Base-by-base conservation (phyloP, 192 early-diverging fungal genomes). In the Gigaspora rosea region DNA sequence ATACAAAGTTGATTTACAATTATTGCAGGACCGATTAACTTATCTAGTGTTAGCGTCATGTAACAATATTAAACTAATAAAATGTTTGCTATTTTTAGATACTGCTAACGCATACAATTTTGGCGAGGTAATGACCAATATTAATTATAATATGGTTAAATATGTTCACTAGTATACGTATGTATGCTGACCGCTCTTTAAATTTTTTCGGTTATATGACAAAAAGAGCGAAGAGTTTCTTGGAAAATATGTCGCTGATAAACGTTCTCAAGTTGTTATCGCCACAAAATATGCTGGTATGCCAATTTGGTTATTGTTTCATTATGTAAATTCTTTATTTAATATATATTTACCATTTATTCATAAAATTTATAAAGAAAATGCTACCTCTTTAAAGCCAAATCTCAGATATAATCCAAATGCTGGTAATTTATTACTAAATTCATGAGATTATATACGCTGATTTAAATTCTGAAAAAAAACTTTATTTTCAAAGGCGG, bases 231-330 rank as follows among this genome's bases (percentile, higher is more conserved):
- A 91, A 72, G 20, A 71, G 2, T 86, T 90, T 77, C 69, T 91
- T 36, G 89, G 90, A 20, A 82, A 87, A 50, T 89, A 86, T 49
- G 74, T 91, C 12, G 50, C 78, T 0, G 74, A 82, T 62, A 86
- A 87, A 47, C 83, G 89, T 54, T 85, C 85, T 57, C 78, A 87
- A 33, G 81, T 91, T 32, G 88, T 89, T 5, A 57, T 91, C 47
- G 88, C 89, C 0, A 89, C 89, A 64, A 91, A 91, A 70, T 84
- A 84, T 73, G 59, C 80, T 2, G 74, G 81, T 79, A 80, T 68
- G 69, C 73, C 22, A 27, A 20, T 66, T 27, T 54, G 12, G 8
- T 13, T 20, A 78, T 47, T 8, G 27, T 13, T 59, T 13, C 18
- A 35, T 22, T 6, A 18, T 16, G 16, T 15, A 46, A 18, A 22